Percentiles rank a stretch among this genome's conserved stretches.
Evolutionary conservation across 768 basidiomycete genomes (phyloP).

Genomic region (Porpolomopsis calyptriformis): DNA sequence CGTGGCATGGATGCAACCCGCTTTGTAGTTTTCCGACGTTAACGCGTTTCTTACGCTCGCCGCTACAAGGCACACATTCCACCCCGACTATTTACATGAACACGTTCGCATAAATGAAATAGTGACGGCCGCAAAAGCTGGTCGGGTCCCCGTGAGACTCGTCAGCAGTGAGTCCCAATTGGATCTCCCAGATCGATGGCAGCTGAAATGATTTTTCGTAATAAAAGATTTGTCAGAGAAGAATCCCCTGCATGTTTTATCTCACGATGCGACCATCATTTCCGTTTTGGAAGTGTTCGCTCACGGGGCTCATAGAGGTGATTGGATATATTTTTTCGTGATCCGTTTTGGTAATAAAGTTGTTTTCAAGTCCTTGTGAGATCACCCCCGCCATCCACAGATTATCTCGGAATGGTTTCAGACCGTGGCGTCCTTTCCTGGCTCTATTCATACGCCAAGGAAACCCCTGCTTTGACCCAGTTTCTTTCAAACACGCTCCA

Average conservation of each 20-base stretch:
- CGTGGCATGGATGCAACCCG: too few species aligned
- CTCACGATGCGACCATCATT: constrained; percentile 52
- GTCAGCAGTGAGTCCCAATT: constrained; percentile 75
- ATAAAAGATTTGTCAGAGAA: constrained; percentile 80
- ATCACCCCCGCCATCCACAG: constrained; percentile 31
- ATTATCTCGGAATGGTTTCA: constrained; percentile 63
- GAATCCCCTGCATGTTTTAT: constrained; percentile 59
- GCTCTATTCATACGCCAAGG: constrained; percentile 47
- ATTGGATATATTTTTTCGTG: constrained; percentile 8
- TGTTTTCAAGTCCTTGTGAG: constrained; percentile 41
- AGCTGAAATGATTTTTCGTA: too few species aligned
- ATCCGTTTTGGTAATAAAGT: not conserved
- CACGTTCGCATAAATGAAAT: constrained; percentile 58
- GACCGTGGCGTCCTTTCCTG: constrained; percentile 63
- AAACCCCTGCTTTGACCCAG: constrained; percentile 32
- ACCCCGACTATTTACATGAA: constrained; percentile 47
- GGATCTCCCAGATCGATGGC: too few species aligned
- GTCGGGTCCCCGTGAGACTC: constrained; percentile 61
- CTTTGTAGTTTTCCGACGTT: constrained; percentile 68
- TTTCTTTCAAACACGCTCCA: constrained; percentile 46
- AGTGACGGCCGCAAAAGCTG: constrained; percentile 61
- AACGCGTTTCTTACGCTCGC: constrained; percentile 83
- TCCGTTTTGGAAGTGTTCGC: constrained; percentile 58
- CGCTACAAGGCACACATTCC: constrained; percentile 63
- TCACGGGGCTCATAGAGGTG: constrained; percentile 64